Base-by-base conservation (phyloP, 2,329 filamentous ascomycete genomes). In the Trichoderma sp. region DNA sequence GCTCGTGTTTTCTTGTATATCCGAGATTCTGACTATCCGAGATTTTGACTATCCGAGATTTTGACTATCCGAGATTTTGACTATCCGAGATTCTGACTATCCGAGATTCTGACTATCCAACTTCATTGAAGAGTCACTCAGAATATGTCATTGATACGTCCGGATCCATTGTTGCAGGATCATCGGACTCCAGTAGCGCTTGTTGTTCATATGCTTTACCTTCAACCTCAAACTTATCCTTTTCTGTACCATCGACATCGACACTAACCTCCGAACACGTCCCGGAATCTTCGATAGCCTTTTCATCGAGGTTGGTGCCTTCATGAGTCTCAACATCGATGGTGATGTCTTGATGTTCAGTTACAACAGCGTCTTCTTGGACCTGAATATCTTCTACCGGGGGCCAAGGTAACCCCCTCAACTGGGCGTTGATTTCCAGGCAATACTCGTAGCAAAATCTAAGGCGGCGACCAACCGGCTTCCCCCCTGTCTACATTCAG, bases 391-490 rank as follows among this genome's bases (percentile, higher is more conserved):
- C 28, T n/a, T 75, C 67, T 6, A 74, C 71, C 1, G 71, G 70
- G 0, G 78, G 77, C 76, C 76, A 80, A 6, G 76, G 73, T 2
- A 80, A 66, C 1, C 79, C 78, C 34, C 78, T 74, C 14, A 80
- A 51, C 34, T 78, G 70, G 30, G 79, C 79, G 57, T 83, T 83
- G 36, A 80, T 67, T 62, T 82, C 75, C 12, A 78, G 73, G 47
- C 81, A 82, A 57, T 78, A 78, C 12, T 82, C 78, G 47, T 80
- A 78, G 18, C 75, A 74, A 60, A 80, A 79, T 2, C 78, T 74
- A 6, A 82, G 77, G 12, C 79, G 76, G 0, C 79, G 75, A 9
- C 83, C 82, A 8, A 83, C 75, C 0, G 83, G 80, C 67, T 82
- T 83, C 0, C 83, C 82, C 1, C 79, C 78, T 7, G 73, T 76